Evolutionary conservation across 108 stramenopile species (phyloP).

Genomic region (Cyclotella baltica): DNA sequence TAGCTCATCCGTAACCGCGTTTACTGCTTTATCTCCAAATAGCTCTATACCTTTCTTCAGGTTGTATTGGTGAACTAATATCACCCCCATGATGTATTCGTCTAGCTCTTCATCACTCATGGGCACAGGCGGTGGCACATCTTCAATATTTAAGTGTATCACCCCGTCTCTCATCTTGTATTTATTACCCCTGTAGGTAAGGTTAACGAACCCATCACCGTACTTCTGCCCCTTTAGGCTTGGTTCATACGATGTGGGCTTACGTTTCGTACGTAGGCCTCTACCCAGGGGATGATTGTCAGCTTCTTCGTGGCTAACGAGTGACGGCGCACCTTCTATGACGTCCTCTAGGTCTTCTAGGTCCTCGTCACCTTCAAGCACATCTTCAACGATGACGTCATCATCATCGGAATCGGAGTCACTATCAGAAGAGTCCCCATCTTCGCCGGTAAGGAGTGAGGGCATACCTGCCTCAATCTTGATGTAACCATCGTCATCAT

Average conservation of each 20-base stretch:
- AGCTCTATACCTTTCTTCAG: conserved; percentile 32
- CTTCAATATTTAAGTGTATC: neutral
- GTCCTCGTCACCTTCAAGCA: neutral
- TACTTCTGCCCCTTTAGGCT: neutral
- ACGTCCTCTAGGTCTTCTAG: neutral
- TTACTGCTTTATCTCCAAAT: conserved; percentile 45
- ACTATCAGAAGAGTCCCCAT: neutral
- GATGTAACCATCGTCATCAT: neutral
- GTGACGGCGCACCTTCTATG: neutral
- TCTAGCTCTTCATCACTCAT: too few species aligned
- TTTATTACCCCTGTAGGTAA: neutral
- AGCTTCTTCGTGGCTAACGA: neutral
- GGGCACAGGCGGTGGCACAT: neutral
- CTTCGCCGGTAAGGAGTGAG: neutral
- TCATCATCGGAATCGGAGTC: neutral
- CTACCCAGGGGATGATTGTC: neutral
- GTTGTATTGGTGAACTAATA: neutral
- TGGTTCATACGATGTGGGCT: neutral
- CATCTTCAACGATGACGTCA: neutral
- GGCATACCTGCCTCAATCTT: neutral
- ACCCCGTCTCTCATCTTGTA: neutral
- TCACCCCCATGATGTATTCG: neutral
- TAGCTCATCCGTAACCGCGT: conserved; percentile 47
- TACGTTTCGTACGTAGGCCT: neutral
- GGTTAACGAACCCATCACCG: neutral